Conservation (phyloP, 1,139 yeast genomes). For the Hyphopichia burtonii region DNA sequence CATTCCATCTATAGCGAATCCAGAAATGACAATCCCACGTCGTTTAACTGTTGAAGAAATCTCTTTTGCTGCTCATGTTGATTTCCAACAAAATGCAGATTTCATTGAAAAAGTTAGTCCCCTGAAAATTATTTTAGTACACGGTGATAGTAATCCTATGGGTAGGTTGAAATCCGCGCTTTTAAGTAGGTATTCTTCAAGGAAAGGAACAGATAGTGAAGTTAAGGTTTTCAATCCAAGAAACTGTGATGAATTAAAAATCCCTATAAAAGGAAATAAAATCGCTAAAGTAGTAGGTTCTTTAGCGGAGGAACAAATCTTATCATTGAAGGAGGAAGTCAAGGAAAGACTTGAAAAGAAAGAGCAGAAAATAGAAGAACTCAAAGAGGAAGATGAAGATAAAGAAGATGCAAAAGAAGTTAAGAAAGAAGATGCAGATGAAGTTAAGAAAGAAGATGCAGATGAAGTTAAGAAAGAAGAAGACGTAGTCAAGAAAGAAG, state of each 20-base stretch:
- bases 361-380: slow-evolving; percentile 17
- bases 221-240: slow-evolving; percentile 92
- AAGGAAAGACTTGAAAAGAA: slow-evolving; percentile 19
- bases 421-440: slow-evolving; percentile 1
- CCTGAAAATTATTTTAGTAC: slow-evolving; percentile 80
- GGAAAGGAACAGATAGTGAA: slow-evolving; percentile 85
- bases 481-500: slow-evolving; percentile 3
- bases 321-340: slow-evolving; percentile 29
- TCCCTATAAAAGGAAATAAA: slow-evolving; percentile 80
- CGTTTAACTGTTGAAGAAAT: slow-evolving; percentile 89
- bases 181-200: slow-evolving; percentile 76
- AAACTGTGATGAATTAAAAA: slow-evolving; percentile 77
- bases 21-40: slow-evolving; percentile 83
- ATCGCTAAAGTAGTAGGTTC: slow-evolving; percentile 84
- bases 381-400: slow-evolving; percentile 11
- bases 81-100: slow-evolving; percentile 87
- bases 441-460: slow-evolving; percentile 5
- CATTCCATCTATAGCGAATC: slow-evolving; percentile 75
- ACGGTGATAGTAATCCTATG: slow-evolving; percentile 98
- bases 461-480: slow-evolving; percentile 11
- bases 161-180: slow-evolving; percentile 93
- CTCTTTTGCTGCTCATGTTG: slow-evolving; percentile 98
- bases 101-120: slow-evolving; percentile 90
- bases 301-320: slow-evolving; percentile 58
- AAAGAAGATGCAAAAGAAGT: slow-evolving; percentile 9